Percentiles rank a stretch among this genome's conserved stretches.
Evolutionary conservation across 129 eudicot species (phyloP).

Genomic region (Lactuca sativa): DNA sequence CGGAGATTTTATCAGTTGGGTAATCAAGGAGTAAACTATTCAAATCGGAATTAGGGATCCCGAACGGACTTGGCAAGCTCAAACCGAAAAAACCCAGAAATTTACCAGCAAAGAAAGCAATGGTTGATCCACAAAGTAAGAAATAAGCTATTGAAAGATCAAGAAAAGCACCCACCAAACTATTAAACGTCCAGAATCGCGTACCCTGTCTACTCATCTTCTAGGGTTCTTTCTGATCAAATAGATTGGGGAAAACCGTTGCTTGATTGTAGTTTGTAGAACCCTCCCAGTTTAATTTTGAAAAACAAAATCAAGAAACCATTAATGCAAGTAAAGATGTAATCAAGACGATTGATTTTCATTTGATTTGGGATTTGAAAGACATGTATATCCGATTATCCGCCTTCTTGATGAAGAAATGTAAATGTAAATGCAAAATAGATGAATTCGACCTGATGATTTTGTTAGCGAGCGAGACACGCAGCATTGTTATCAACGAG

Average conservation of each 20-base stretch:
- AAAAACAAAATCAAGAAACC: conserved; percentile 17
- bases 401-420: conserved; percentile 1
- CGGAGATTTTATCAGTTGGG: conserved; percentile 53
- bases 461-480: conserved; percentile 34
- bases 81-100: conserved; percentile 73
- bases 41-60: conserved; percentile 32
- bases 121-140: conserved; percentile 67
- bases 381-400: background rate
- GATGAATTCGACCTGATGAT: conserved; percentile 17
- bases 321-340: background rate
- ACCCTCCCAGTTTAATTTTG: background rate
- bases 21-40: conserved; percentile 55
- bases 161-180: conserved; percentile 77
- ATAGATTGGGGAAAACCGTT: conserved; percentile 9
- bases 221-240: conserved; percentile 28
- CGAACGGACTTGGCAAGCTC: conserved; percentile 61
- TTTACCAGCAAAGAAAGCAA: conserved; percentile 55
- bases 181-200: conserved; percentile 66
- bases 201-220: conserved; percentile 55
- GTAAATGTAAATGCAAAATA: background rate
- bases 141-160: conserved; percentile 86
- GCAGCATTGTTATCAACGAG: conserved; percentile 22
- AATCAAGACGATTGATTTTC: background rate
- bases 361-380: conserved; percentile 16
- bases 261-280: conserved; percentile 11